Evolutionary conservation across 257 asterid species (phyloP).

Genomic region (Oldenlandia corymbosa): DNA sequence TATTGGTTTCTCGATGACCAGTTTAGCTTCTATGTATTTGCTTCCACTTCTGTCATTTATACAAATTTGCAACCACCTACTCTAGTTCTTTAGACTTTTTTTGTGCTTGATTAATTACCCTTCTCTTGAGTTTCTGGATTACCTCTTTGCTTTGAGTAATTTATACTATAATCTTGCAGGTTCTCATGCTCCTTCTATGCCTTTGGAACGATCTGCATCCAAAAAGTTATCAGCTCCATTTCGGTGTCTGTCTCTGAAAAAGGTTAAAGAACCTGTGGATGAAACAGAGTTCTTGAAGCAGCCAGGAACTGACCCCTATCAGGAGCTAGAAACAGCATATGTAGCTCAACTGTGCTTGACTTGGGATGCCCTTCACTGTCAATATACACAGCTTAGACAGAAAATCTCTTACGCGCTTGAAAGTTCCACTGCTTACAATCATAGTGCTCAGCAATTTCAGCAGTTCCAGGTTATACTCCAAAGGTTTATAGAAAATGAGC

Average conservation of each 20-base stretch:
- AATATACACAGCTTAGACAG: slow-evolving; percentile 77
- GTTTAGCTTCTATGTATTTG: neutral
- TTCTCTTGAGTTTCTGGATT: neutral
- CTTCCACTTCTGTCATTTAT: neutral
- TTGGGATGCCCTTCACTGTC: slow-evolving; percentile 97
- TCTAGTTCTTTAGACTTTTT: neutral
- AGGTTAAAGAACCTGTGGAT: slow-evolving; percentile 54
- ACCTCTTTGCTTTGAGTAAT: slow-evolving; percentile 4
- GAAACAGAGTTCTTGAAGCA: slow-evolving; percentile 75
- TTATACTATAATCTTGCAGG: slow-evolving; percentile 35
- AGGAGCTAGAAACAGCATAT: slow-evolving; percentile 80
- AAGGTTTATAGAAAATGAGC: slow-evolving; percentile 87
- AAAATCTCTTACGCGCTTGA: slow-evolving; percentile 56
- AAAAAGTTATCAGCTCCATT: slow-evolving; percentile 77
- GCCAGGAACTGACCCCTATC: slow-evolving; percentile 48
- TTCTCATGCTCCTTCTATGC: slow-evolving; percentile 43
- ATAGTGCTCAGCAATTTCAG: slow-evolving; percentile 88
- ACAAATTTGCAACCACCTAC: neutral
- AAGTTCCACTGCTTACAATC: slow-evolving; percentile 56
- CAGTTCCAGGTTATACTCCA: slow-evolving; percentile 84
- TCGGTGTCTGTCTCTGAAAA: slow-evolving; percentile 76
- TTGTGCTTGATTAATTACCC: neutral
- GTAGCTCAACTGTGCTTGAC: slow-evolving; percentile 88
- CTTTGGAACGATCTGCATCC: slow-evolving; percentile 67
- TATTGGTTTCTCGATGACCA: neutral